Base-by-base conservation (phyloP, 1,284 basidiomycete genomes). In the Puccinia brachypodii region DNA sequence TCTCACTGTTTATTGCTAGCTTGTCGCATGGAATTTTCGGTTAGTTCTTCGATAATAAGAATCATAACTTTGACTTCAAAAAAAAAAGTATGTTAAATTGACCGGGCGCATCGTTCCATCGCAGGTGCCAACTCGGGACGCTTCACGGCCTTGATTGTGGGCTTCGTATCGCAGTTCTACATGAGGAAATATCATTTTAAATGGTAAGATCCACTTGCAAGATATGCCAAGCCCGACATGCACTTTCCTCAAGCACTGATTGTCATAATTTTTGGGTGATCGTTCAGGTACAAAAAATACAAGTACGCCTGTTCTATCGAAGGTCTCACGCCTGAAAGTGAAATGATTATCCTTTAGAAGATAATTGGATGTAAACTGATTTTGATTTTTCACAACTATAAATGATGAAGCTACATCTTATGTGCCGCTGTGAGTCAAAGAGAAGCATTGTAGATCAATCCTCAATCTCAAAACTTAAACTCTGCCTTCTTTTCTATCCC, bases 161-260 rank as follows among this genome's bases (percentile, higher is more conserved):
- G 78, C 28, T 53, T 81, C 25, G 19, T 73, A 47, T 81, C 78
- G 14, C 77, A 79, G 64, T 79, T 79, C 44, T 81, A 53, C 40
- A 53, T 71, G 3, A 36, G 71, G 22, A 71, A 72, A 33, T 81
- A 81, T 66, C 53, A 44, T 14, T 71, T 71, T 33, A 36, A 66
- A 60, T 81, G 78, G 78, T 81, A 74, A 81, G 42, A 40, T 36
- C 28, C 4, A 64, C 62, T 64, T 16, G 1, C 40, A 36, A 13
- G 2, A 16, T 38, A 22, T 64, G 33, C 40, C 40, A 2, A 64
- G 13, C 31, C 36, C 16, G 7, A 31, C 19, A 64, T 6, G 53
- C 53, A 28, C n/a, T n/a, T n/a, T 53, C 19, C 42, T 47, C 42
- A 71, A 47, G 8, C 22, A 50, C 1, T 40, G 44, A 74, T 36